Evolutionary conservation across 2,329 filamentous ascomycete genomes (phyloP), one percentile per base, ranked within the genome.

Genomic region (Cladosporium sphaerospermum): DNA sequence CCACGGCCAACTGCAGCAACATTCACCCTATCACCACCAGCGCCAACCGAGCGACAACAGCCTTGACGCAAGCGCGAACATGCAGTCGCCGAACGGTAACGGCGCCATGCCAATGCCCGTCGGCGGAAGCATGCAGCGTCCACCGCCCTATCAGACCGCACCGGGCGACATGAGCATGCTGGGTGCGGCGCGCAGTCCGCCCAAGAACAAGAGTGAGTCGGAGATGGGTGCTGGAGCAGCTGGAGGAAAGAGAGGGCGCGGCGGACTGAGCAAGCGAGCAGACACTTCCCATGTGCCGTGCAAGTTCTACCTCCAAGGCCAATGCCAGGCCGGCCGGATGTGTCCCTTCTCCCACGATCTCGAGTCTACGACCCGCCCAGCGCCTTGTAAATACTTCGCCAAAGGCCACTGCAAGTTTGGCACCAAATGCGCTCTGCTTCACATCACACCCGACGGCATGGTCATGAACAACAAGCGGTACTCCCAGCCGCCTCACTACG

Each of bases 381-480:
- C 95, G 60, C 82, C 83, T 10, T 99, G 93, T 84, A 99, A 97
- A 74, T 99, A 97, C 75, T 99, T 97, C 71, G 88, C 91, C 67
- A 99, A 97, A 89, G 93, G 93, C 61, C 96, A 96, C 73, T 99
- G 93, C 83, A 97, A 97, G 72, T 99, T 97, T 70, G 93, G 93
- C 57, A 88, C 89, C 59, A 97, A 97, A 73, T 99, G 93, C 77
- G 92, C 92, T 66, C 89, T 97, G 67, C 89, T 95, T 60, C 93
- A 99, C 72, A 87, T 97, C 65, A 84, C 96, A 45, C 90, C 91
- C 62, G 91, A 97, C 71, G 93, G 93, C 56, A 85, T 89, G 64
- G 83, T 92, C 67, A 89, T 97, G 68, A 96, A 96, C 72, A 96
- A 96, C 72, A 74, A 87, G 78, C 59, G 52, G 14, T 59, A 55